Conservation (phyloP, 345 rosid genomes). For the Eucalyptus viminalis region DNA sequence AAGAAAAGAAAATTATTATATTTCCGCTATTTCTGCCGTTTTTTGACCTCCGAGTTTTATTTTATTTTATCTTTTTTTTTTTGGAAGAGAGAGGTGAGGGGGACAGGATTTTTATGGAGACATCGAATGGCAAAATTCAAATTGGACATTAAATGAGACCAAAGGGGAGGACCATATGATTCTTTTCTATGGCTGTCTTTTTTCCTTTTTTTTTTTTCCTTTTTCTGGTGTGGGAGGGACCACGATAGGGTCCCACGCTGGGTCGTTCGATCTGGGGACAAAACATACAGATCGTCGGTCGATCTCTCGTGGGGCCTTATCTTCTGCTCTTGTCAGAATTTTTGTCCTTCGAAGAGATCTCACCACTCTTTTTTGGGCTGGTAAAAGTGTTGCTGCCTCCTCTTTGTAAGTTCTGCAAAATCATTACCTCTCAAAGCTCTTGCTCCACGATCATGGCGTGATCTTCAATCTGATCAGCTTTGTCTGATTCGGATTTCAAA, state of each 20-base stretch:
- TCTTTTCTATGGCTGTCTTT: background rate
- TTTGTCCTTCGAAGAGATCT: background rate
- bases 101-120: background rate
- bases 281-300: background rate
- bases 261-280: conserved; percentile 26
- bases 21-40: background rate
- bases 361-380: background rate
- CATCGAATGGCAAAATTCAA: background rate
- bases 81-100: background rate
- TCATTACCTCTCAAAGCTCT: background rate
- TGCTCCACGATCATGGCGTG: background rate
- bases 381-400: background rate
- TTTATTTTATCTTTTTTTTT: background rate
- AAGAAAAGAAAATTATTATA: background rate
- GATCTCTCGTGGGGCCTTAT: background rate
- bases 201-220: background rate
- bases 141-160: background rate
- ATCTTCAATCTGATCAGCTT: background rate
- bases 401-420: background rate
- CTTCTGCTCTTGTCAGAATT: background rate
- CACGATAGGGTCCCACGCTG: background rate
- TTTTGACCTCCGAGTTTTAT: background rate
- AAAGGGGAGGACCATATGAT: background rate
- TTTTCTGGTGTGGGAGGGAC: background rate
- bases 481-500: no score